A percentile compares a stretch with the other conserved stretches of the same genome.
Evolutionary conservation across 2,329 filamentous ascomycete genomes (phyloP).

Genomic region (Myriosclerotinia curreyana): DNA sequence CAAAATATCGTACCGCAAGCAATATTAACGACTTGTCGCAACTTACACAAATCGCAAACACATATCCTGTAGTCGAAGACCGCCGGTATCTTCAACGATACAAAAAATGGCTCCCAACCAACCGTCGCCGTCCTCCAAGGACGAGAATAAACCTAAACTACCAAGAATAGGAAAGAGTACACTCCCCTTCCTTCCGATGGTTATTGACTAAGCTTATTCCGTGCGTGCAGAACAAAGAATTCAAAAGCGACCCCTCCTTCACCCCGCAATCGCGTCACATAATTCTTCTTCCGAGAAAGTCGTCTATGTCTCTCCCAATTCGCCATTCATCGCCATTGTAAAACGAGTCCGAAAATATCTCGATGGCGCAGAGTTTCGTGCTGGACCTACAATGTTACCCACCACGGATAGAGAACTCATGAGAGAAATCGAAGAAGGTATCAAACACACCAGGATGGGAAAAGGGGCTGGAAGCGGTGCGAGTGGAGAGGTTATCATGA

Average conservation of each 20-base stretch:
- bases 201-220: constrained; percentile 20
- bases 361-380: constrained; percentile 32
- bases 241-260: constrained; percentile 39
- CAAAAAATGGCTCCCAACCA: constrained; percentile 3
- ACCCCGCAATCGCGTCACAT: constrained; percentile 34
- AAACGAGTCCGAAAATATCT: constrained; percentile 38
- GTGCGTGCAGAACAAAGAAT: constrained; percentile 35
- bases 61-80: not conserved
- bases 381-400: constrained; percentile 26
- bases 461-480: constrained; percentile 22
- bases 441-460: constrained; percentile 24
- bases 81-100: not conserved
- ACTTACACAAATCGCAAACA: not conserved
- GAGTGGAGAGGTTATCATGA: constrained; percentile 35
- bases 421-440: constrained; percentile 27
- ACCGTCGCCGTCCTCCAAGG: constrained; percentile 20
- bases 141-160: constrained; percentile 1
- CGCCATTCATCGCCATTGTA: constrained; percentile 37
- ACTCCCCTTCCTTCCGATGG: constrained; percentile 29
- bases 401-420: constrained; percentile 23
- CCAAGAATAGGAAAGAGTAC: constrained; percentile 23
- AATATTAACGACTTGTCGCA: too few species aligned
- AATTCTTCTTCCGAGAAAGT: constrained; percentile 32
- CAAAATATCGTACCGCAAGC: not conserved
- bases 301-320: constrained; percentile 36